Base-by-base conservation (phyloP, 345 rosid genomes). In the Trapa incisa region DNA sequence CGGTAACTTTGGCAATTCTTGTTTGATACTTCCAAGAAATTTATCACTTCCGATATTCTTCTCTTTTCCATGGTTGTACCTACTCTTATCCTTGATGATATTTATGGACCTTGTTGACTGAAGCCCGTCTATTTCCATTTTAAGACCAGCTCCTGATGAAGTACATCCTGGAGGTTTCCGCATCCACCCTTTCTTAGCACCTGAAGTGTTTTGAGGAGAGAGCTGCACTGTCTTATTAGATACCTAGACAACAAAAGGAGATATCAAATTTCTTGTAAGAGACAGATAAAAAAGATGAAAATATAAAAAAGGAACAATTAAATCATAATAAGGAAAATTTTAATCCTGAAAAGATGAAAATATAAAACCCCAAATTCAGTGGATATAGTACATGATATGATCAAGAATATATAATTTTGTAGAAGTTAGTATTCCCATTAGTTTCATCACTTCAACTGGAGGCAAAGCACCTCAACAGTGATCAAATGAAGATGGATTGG, bases 111-210 rank as follows among this genome's bases (percentile, higher is more conserved):
- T 58, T 10, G 16, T 58, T 9, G 63, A 58, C 16, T 58, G 63
- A 32, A 35, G 11, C 37, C 32, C 63, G 12, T 58, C 32, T 58
- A 29, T 6, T 8, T 58, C 63, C 37, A 35, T 32, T 33, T 58
- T 58, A 35, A 33, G 38, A 58, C 11, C 38, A 58, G 63, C 10
- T 29, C 63, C 35, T 35, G 38, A 58, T 58, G 36, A 1, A 57
- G 63, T 58, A 58, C 38, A 58, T 35, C 35, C 63, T 32, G 63
- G 63, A 58, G 63, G 16, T 58, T 58, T 58, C 63, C 32, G 10
- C 15, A 32, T 58, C 38, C 33, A 32, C 14, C 15, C 14, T 35
- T 35, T 37, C 63, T 29, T 58, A 58, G 36, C 33, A 33, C 11
- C 38, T 32, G 63, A 58, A 32, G 62, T 57, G 13, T 57, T 29